These are phyloP conservation scores for Gnomoniopsis sp. DNA, from an alignment of 2,329 filamentous ascomycete genomes.

Conservation along the genomic window DNA sequence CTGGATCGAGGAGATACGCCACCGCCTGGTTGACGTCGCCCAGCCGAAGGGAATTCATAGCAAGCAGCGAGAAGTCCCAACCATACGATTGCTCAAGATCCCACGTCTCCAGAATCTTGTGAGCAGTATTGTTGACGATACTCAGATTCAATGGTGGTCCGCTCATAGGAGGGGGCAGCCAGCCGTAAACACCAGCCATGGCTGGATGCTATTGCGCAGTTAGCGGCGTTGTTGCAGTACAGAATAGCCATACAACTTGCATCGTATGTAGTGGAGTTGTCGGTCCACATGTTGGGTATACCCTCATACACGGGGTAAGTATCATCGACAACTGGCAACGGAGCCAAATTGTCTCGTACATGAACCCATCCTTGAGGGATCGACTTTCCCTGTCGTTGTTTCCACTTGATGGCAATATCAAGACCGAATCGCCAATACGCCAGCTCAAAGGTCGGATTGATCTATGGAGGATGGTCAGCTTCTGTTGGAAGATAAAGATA, in stretches of 20 bases:
- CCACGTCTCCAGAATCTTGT: slow-evolving; percentile 36
- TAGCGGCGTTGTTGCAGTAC: not conserved
- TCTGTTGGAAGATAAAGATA: too few relatives aligned
- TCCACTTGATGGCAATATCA: slow-evolving; percentile 51
- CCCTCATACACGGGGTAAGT: slow-evolving; percentile 55
- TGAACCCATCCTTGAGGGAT: slow-evolving; percentile 43
- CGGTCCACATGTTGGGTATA: slow-evolving; percentile 39
- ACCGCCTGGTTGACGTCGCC: slow-evolving; percentile 36
- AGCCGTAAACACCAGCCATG: slow-evolving; percentile 40
- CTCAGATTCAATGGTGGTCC: slow-evolving; percentile 33
- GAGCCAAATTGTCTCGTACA: slow-evolving; percentile 50
- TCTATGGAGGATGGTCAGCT: too few relatives aligned
- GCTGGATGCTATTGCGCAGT: slow-evolving; percentile 31
- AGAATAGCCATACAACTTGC: not conserved
- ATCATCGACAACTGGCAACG: slow-evolving; percentile 45
- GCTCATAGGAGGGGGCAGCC: slow-evolving; percentile 36
- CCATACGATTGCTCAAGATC: slow-evolving; percentile 37
- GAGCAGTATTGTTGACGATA: slow-evolving; percentile 34
- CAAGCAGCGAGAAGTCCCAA: slow-evolving; percentile 43
- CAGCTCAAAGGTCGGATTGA: slow-evolving; percentile 58
- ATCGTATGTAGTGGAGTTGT: slow-evolving; percentile 35
- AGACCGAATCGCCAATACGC: slow-evolving; percentile 62
- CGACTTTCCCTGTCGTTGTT: slow-evolving; percentile 39
- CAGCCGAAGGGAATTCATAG: slow-evolving; percentile 40
- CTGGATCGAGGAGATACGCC: slow-evolving; percentile 43